Evolutionary conservation across 345 rosid genomes (phyloP), one percentile per base, ranked within the genome.

Genomic region (Turnera subulata): DNA sequence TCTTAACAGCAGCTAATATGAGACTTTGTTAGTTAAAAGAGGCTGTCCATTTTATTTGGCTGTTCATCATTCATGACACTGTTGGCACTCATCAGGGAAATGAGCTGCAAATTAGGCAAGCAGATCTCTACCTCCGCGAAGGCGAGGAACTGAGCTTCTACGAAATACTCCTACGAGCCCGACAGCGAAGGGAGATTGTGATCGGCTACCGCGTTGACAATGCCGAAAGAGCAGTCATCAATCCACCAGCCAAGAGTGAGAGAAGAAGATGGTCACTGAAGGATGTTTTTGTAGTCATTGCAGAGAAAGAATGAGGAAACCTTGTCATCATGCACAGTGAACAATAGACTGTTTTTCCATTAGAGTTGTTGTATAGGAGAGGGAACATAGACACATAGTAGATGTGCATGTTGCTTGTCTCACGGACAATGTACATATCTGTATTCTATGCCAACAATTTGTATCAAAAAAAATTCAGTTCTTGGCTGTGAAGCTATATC

Each of bases 71-170:
- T 15, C 20, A 48, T 24, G 47, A 44, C 18, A 24, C 35, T 19
- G 42, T 37, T 39, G 44, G 24, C 11, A 19, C 44, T 46, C 43
- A 40, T 40, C 65, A 85, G 93, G 93, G 93, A 65, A 85, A 81
- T 66, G 92, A 82, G 73, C 24, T 85, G 79, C 89, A 85, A 3
- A 82, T 80, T 62, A 56, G 84, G 66, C 79, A 68, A 38, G 89
- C 93, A 1, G 75, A 80, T 64, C 80, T 80, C 17, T 85, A 79
- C 68, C 73, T 85, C 14, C 51, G 57, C 0, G 80, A 82, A 59
- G 78, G 82, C 19, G 89, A 85, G 66, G 86, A 82, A 46, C 32
- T 85, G 70, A 82, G 83, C 61, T 85, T 85, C 79, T 82, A 73
- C 35, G 86, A 82, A 63, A 48, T 85, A 48, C 33, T 85, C 4